Evolutionary conservation across 83 land plant genomes (phyloP), one percentile per base, ranked within the genome.

Genomic region (Picea mariana): DNA sequence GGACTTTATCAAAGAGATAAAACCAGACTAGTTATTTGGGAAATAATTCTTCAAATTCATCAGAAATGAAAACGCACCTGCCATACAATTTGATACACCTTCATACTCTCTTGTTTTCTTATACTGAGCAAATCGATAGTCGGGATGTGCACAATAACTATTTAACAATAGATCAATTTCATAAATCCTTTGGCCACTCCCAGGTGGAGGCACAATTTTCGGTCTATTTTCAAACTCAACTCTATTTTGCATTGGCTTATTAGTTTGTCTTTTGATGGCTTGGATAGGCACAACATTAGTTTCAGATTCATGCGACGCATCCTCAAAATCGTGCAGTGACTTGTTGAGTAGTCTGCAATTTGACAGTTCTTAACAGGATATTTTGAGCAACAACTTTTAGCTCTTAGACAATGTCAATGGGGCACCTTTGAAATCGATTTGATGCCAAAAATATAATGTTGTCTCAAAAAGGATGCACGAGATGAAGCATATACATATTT

Each of bases 111-210:
- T 87, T 83, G 85, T 85, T 68, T 80, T 86, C 83, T 79, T 92
- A 79, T 96, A 96, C 58, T 91, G 93, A 27, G 71, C 80, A 83
- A 81, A 96, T 20, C 98, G 81, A 55, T 92, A 96, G 61, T 96
- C 98, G 86, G 94, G 93, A 92, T 96, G 98, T 20, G 66, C 83
- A 77, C 92, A 81, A 81, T 88, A 55, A 65, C 26, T 84, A 42
- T 62, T 73, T 84, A 96, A 82, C 78, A 80, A 79, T 67, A 97
- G 92, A 82, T 96, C 98, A 62, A 90, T 85, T 82, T 96, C 95
- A 82, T 93, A 96, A 72, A 96, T 96, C 79, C 65, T 87, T 78
- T 93, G 95, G 26, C 97, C 98, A 34, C 21, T 69, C 20, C 98
- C 97, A 86, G 97, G 95, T 40, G 92, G 98, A 72, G 96, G 95